Percentiles rank a stretch among this genome's conserved stretches.
Conservation (phyloP, 768 basidiomycete genomes). For the Epithele typhae region DNA sequence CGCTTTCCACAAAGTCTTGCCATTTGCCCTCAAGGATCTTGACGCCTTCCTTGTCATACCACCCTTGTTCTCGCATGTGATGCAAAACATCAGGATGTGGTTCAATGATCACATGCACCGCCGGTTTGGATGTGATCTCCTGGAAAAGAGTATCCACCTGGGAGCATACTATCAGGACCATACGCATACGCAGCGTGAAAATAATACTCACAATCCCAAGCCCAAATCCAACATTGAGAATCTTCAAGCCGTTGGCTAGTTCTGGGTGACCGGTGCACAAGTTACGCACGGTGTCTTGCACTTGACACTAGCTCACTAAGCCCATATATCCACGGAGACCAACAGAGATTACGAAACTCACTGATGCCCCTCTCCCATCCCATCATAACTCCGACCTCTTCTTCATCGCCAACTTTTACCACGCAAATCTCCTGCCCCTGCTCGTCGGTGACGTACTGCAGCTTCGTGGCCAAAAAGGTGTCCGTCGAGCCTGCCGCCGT, state of each 20-base stretch:
- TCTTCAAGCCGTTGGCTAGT: constrained; percentile 42
- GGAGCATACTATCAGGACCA: not conserved
- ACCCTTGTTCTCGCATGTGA: constrained; percentile 71
- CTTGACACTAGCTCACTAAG: constrained; percentile 34
- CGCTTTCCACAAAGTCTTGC: constrained; percentile 77
- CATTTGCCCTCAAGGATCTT: constrained; percentile 86
- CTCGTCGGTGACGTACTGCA: constrained; percentile 66
- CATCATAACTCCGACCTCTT: constrained; percentile 99
- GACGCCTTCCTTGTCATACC: constrained; percentile 76
- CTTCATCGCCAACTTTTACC: constrained; percentile 51
- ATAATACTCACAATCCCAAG: constrained; percentile 73
- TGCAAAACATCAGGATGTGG: constrained; percentile 89
- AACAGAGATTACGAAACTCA: constrained; percentile 26
- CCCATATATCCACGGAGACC: not conserved
- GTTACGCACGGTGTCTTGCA: constrained; percentile 72
- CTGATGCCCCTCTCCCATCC: constrained; percentile 91
- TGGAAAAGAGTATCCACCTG: constrained; percentile 88
- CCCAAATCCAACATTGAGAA: constrained; percentile 93
- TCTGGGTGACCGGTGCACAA: constrained; percentile 55
- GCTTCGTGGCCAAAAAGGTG: constrained; percentile 64
- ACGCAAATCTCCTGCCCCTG: constrained; percentile 82
- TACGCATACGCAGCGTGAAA: not conserved
- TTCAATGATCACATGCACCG: constrained; percentile 86
- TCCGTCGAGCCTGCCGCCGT: constrained; percentile 60
- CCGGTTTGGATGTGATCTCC: constrained; percentile 50